Percentiles rank a stretch among this genome's conserved stretches.
These are phyloP conservation scores for Penicillium coffeae DNA, from an alignment of 495 filamentous ascomycete genomes.

Conservation along the genomic window DNA sequence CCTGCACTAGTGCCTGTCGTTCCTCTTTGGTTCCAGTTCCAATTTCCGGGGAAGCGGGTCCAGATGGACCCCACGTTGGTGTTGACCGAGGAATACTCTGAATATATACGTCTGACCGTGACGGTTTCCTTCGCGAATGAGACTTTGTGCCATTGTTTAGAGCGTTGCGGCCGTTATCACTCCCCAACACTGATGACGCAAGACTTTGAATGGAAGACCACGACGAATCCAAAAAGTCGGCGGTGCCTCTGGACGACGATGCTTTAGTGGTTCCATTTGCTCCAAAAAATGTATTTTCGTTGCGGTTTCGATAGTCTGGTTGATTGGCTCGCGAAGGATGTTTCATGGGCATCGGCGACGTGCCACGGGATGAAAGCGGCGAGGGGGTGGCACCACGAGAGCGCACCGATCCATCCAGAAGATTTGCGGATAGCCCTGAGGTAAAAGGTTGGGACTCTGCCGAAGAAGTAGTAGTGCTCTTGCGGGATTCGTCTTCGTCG, in stretches of 20 bases:
- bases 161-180: constrained; percentile 35
- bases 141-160: constrained; percentile 26
- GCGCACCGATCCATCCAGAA: constrained; percentile 29
- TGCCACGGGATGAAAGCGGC: constrained; percentile 40
- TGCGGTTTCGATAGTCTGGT: constrained; percentile 16
- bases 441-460: constrained; percentile 27
- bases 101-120: constrained; percentile 38
- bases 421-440: constrained; percentile 30
- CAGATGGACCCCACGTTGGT: constrained; percentile 54
- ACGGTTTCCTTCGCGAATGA: constrained; percentile 42
- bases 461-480: constrained; percentile 13
- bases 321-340: constrained; percentile 40
- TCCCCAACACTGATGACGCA: constrained; percentile 51
- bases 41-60: constrained; percentile 36
- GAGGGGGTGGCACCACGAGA: constrained; percentile 43
- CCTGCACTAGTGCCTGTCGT: constrained; percentile 53
- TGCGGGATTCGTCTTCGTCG: constrained; percentile 22
- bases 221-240: constrained; percentile 47
- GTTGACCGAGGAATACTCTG: constrained; percentile 36
- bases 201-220: constrained; percentile 54
- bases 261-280: constrained; percentile 25
- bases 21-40: constrained; percentile 55
- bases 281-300: constrained; percentile 27
- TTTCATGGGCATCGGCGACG: constrained; percentile 46
- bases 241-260: constrained; percentile 31